Percentiles rank a stretch among this genome's conserved stretches.
Evolutionary conservation across 805 yeast genomes (phyloP).

Genomic region (Allodekkera sacchari): DNA sequence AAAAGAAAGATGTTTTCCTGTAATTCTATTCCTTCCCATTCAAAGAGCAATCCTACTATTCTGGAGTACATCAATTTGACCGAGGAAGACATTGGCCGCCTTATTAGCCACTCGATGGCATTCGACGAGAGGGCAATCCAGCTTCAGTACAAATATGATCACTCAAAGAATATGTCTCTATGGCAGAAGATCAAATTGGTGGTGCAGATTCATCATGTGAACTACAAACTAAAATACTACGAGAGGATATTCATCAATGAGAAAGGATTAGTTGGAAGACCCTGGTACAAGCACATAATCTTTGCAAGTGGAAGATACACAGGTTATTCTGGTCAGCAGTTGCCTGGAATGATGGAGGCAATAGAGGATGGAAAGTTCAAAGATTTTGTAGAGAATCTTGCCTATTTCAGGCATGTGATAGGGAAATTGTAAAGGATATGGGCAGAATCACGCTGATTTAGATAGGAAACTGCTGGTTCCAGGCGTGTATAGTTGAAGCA

Average conservation of each 20-base stretch:
- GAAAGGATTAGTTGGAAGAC: constrained; percentile 40
- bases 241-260: constrained; percentile 40
- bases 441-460: too few relatives aligned
- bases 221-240: constrained; percentile 30
- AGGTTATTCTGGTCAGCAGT: constrained; percentile 50
- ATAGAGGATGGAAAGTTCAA: constrained; percentile 37
- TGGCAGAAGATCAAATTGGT: constrained; percentile 21
- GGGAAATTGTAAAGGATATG: constrained; percentile 4
- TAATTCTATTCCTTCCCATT: neutral
- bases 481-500: too few relatives aligned
- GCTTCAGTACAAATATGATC: constrained; percentile 15
- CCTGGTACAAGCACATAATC: constrained; percentile 54
- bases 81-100: constrained; percentile 16
- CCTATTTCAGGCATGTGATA: constrained; percentile 7
- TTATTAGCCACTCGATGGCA: constrained; percentile 14
- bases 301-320: constrained; percentile 53
- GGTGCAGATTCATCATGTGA: constrained; percentile 22
- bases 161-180: constrained; percentile 16
- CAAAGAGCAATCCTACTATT: constrained; percentile 1
- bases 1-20: constrained; percentile 2
- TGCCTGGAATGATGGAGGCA: constrained; percentile 50
- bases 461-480: too few relatives aligned
- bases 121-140: constrained; percentile 19
- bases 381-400: constrained; percentile 21
- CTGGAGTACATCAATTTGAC: constrained; percentile 22